Conservation (phyloP, 176 grass and related monocot species). For the Chloris gayana region DNA sequence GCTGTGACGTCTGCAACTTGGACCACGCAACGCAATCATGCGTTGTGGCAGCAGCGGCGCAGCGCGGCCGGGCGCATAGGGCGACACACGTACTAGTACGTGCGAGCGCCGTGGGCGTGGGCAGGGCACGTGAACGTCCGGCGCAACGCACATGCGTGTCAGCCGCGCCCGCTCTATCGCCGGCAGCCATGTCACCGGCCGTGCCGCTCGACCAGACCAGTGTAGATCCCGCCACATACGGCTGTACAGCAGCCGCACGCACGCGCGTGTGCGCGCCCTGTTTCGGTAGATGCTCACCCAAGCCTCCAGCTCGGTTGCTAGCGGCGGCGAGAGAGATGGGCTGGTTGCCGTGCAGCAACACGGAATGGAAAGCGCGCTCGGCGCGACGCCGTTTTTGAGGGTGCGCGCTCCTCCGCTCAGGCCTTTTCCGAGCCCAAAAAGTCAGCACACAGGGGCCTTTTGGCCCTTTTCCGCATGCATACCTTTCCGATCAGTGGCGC, state of each 20-base stretch:
- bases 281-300: not conserved
- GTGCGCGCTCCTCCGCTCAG: not conserved
- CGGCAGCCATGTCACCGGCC: not conserved
- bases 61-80: too few species aligned
- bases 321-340: not conserved
- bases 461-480: not conserved
- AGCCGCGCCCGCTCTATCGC: not conserved
- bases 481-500: not conserved
- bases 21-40: not conserved
- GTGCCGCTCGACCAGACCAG: not conserved
- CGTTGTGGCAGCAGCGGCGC: not conserved
- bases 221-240: not conserved
- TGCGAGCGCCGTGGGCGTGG: not conserved
- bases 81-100: not conserved
- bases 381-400: slow-evolving; percentile 14
- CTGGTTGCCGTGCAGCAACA: too few species aligned
- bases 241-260: not conserved
- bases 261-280: not conserved
- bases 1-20: not conserved
- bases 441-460: slow-evolving; percentile 20
- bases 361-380: too few species aligned
- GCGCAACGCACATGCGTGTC: slow-evolving; percentile 21
- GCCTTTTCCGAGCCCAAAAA: slow-evolving; percentile 20
- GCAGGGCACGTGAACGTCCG: slow-evolving; percentile 27
- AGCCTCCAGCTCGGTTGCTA: too few species aligned